Conservation (phyloP, 371 early-diverging fungal genomes). For the Rhizopus stolonifer region DNA sequence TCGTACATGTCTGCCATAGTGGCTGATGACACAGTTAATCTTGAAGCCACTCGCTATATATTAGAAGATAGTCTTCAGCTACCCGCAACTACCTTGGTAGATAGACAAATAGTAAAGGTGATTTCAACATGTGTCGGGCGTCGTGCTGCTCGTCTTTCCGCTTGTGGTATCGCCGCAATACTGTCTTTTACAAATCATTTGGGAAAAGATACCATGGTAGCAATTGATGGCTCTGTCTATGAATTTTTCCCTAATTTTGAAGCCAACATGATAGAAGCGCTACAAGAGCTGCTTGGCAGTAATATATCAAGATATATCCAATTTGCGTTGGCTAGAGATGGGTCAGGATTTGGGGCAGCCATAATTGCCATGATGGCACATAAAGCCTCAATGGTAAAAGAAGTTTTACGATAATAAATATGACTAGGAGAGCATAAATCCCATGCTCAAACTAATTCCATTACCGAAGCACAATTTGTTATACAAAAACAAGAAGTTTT, state of each 20-base stretch:
- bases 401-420: neutral
- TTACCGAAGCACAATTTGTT: too few species aligned
- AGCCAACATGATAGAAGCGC: constrained; percentile 59
- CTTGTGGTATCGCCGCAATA: constrained; percentile 68
- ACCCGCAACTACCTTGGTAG: constrained; percentile 68
- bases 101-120: constrained; percentile 76
- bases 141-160: constrained; percentile 84
- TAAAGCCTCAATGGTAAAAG: constrained; percentile 11
- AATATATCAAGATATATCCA: constrained; percentile 21
- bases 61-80: constrained; percentile 72
- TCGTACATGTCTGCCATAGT: constrained; percentile 89
- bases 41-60: constrained; percentile 67
- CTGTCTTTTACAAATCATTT: constrained; percentile 47
- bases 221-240: constrained; percentile 90
- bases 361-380: constrained; percentile 48
- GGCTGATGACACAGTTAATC: constrained; percentile 64
- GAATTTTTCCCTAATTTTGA: constrained; percentile 88
- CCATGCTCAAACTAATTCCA: too few species aligned
- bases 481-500: too few species aligned
- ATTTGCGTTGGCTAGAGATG: constrained; percentile 38
- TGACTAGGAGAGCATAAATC: too few species aligned
- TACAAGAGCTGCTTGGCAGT: constrained; percentile 70
- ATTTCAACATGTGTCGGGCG: constrained; percentile 79
- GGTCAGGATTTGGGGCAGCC: constrained; percentile 51
- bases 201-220: constrained; percentile 51